Evolutionary conservation across 495 filamentous ascomycete genomes (phyloP), one percentile per base, ranked within the genome.

Genomic region (Podospora fimiseda): DNA sequence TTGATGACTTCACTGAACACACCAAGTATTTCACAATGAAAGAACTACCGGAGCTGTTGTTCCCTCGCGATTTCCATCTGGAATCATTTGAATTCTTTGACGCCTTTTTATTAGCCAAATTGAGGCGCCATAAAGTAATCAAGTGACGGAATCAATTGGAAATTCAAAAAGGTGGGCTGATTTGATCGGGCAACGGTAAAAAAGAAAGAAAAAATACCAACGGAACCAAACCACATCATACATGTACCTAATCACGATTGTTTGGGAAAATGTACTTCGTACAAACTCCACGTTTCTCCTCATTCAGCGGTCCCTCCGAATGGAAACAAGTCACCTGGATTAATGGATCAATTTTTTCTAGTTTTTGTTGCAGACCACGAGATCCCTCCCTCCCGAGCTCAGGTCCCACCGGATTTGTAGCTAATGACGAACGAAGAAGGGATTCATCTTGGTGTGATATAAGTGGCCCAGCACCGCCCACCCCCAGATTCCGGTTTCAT

Each of bases 401-500:
- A 11, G n/a, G 38, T n/a, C 27, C 13, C 45, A 27, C 50, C 56
- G 51, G 52, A 48, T 56, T 50, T 41, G 45, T 43, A 41, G 27
- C 43, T 51, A 41, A 53, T 55, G 52, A 44, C 43, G 43, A 55
- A 59, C n/a, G n/a, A n/a, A 52, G 53, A 51, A 57, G 53, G 52
- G 51, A 33, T 47, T 42, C 27, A 33, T 11, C 27, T 11, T 15
- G 6, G 44, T 43, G 36, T 37, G 56, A 60, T 64, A 64, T 64
- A 64, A 64, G 62, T 64, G 59, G 62, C 62, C 57, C 33, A 11
- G 27, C 6, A 23, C 48, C 38, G 50, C 48, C 56, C 37, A 46
- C 59, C n/a, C 44, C 59, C 42, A 57, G 22, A 50, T 58, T 50
- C 54, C 53, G 55, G 57, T 63, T 63, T 63, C 60, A 63, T 53